Base-by-base conservation (phyloP, 352 stramenopile genomes). In the Elongisporangium undulatum region DNA sequence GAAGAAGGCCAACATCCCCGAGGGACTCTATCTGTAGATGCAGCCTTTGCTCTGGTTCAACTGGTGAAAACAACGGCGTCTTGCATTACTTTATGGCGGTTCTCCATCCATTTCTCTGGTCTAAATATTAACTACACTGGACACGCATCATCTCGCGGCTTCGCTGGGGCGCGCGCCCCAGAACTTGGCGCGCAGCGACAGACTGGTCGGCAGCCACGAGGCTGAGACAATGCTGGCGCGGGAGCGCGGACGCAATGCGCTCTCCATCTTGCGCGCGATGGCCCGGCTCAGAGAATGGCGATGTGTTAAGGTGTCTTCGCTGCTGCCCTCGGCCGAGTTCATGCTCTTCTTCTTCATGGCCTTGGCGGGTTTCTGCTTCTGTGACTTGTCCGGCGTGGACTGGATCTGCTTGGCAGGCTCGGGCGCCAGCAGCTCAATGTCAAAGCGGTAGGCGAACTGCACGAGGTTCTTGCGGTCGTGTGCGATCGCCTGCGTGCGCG, bases 1-100 rank as follows among this genome's bases (percentile, higher is more conserved):
- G 61, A 99, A 99, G 85, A 99, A 99, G 87, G 97, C 97, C 61
- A 99, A 99, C 86, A 98, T 99, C 69, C 97, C 97, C 0, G 97
- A 99, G 77, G 97, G 97, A 34, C 85, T 99, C 61, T 99, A 99
- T 82, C 82, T 99, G 72, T 99, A 98, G 58, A 72, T 54, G 45
- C 61, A 64, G 9, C 15, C 17, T 21, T 52, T 49, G 34, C 26
- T 29, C 61, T 51, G 23, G 21, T 21, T 8, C 17, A n/a, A 51
- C 15, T 41, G 17, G 54, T 12, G 34, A 45, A n/a, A 45, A 59
- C 34, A 59, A 48, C 20, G 39, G 29, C 13, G 54, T 16, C 49
- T 22, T 26, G 51, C 21, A 26, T 38, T 19, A 23, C 12, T 54
- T 12, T 17, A 39, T 34, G 29, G 38, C 49, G 29, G 38, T 16